Conservation (phyloP, 768 basidiomycete species). For the Phanerochaete carnosa region DNA sequence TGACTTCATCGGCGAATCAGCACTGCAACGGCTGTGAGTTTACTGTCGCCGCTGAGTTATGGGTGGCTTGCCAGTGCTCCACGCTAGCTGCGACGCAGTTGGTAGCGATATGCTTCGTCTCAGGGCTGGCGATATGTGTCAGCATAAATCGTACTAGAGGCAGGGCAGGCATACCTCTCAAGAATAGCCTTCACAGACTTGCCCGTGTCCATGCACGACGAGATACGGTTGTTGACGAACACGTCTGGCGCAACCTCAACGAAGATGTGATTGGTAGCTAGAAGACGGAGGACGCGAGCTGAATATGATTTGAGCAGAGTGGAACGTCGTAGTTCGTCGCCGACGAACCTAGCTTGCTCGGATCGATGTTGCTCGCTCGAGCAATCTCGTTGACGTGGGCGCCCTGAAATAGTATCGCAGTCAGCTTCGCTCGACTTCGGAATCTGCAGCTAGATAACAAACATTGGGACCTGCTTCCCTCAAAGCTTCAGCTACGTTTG, state of each 20-base stretch:
- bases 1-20: constrained; percentile 74
- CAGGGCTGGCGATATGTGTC: constrained; percentile 36
- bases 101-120: constrained; percentile 60
- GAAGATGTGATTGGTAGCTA: constrained; percentile 29
- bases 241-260: constrained; percentile 28
- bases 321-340: constrained; percentile 21
- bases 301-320: neutral
- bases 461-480: too few relatives aligned
- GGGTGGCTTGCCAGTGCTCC: constrained; percentile 51
- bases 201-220: constrained; percentile 16
- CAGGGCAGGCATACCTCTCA: neutral
- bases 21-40: constrained; percentile 32
- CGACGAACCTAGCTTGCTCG: constrained; percentile 28
- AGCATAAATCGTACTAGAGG: neutral
- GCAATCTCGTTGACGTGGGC: constrained; percentile 30
- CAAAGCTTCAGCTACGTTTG: too few relatives aligned
- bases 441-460: too few relatives aligned
- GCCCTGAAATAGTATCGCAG: constrained; percentile 27
- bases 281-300: constrained; percentile 27
- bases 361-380: constrained; percentile 17
- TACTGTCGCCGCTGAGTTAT: neutral
- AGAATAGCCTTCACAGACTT: constrained; percentile 9
- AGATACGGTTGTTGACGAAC: constrained; percentile 26
- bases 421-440: neutral
- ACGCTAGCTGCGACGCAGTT: constrained; percentile 68